Conservation (phyloP, 2,329 filamentous ascomycete genomes). For the Pochonia chlamydosporia region DNA sequence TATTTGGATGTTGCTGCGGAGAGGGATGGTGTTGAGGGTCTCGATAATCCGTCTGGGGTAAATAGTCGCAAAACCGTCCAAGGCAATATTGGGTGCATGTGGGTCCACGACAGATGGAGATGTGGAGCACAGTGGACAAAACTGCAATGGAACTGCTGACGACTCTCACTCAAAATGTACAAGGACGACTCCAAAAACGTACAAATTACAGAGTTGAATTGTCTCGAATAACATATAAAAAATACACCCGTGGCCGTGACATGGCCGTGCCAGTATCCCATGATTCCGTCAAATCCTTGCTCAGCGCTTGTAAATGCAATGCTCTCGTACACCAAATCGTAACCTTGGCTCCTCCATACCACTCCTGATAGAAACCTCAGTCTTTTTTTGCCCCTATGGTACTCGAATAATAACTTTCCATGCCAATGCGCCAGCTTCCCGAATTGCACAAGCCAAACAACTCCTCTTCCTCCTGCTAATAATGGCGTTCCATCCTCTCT, state of each 20-base stretch:
- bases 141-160: no score
- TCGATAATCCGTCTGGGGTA: neutral
- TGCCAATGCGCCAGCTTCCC: conserved; percentile 66
- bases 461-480: conserved; percentile 62
- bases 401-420: conserved; percentile 63
- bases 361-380: no score
- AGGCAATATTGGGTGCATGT: neutral
- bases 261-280: neutral
- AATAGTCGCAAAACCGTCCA: neutral
- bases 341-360: neutral
- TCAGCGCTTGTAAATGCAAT: neutral
- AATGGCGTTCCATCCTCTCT: conserved; percentile 68
- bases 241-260: neutral
- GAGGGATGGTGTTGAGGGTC: neutral
- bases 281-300: neutral
- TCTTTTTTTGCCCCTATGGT: conserved; percentile 29
- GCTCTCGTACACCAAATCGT: neutral
- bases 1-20: conserved; percentile 2
- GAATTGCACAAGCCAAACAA: conserved; percentile 67
- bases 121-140: no score
- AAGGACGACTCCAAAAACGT: neutral
- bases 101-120: neutral
- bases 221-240: neutral
- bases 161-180: no score
- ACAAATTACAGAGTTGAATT: neutral